phyloP scores from a whole-genome alignment of 176 grass and related monocot species.

The Poa pratensis region DNA sequence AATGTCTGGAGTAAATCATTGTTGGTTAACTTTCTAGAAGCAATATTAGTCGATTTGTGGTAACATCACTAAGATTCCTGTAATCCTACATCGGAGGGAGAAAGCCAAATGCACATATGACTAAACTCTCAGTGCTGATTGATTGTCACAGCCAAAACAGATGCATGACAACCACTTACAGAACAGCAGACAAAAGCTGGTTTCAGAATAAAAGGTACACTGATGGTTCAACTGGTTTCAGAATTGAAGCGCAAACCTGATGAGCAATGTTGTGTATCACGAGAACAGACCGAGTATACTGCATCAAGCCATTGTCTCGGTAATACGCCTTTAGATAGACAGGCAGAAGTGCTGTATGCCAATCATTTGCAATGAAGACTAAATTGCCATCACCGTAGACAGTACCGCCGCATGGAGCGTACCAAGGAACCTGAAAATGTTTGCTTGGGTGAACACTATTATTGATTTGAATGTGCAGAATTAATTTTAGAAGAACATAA shows the following conservation, averaged over 20 bases:
- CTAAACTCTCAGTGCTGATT: not conserved
- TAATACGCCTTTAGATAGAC: conserved; percentile 95
- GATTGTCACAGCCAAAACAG: not conserved
- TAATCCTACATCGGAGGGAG: not conserved
- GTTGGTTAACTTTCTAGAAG: not conserved
- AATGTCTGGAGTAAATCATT: not conserved
- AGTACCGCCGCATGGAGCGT: conserved; percentile 73
- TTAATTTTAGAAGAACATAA: not conserved
- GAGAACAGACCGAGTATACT: conserved; percentile 78
- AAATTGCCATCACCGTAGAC: conserved; percentile 95
- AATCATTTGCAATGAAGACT: conserved; percentile 96
- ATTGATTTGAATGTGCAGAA: not conserved
- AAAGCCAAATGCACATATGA: not conserved
- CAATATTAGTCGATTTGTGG: not conserved
- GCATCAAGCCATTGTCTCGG: conserved; percentile 94
- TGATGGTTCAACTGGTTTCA: not conserved
- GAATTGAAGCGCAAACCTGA: conserved; percentile 61
- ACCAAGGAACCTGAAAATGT: conserved; percentile 77
- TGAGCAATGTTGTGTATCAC: conserved; percentile 98
- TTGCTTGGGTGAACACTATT: not conserved
- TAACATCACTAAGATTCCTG: not conserved
- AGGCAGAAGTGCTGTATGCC: conserved; percentile 91
- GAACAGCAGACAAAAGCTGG: not conserved
- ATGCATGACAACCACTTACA: not conserved
- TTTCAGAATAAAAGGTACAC: conserved; percentile 12